Conservation (phyloP, 352 stramenopile genomes). For the Phytophthora ohioensis region DNA sequence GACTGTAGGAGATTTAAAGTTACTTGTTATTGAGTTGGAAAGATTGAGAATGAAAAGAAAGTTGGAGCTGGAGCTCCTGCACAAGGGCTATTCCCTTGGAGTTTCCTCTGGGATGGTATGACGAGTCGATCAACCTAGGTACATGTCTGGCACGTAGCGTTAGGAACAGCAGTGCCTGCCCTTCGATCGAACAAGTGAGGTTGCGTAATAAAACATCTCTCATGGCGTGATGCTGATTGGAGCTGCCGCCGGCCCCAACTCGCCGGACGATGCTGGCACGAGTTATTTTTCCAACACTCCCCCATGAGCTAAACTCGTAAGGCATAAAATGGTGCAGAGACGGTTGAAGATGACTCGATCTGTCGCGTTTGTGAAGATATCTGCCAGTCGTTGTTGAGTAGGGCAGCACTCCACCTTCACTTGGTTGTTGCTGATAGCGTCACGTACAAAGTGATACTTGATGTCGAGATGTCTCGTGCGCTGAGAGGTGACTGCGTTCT, state of each 20-base stretch:
- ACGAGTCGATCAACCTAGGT: background rate
- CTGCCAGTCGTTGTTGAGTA: conserved; percentile 20
- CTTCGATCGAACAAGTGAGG: background rate
- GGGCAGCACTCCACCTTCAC: conserved; percentile 20
- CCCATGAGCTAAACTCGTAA: background rate
- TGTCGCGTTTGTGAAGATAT: conserved; percentile 14
- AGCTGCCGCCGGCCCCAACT: background rate
- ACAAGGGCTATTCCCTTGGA: background rate
- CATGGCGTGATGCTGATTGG: background rate
- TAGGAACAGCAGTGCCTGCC: no score
- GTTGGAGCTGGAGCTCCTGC: background rate
- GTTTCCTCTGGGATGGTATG: background rate
- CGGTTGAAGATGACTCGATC: background rate
- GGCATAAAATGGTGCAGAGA: background rate
- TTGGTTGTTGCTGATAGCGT: conserved; percentile 14
- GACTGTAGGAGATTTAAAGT: no score
- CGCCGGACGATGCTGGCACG: background rate
- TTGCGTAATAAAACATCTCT: background rate
- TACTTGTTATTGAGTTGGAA: background rate
- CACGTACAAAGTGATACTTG: conserved; percentile 22
- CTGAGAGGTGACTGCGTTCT: conserved; percentile 5
- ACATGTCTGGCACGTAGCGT: background rate
- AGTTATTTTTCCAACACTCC: background rate
- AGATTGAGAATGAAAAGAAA: background rate
- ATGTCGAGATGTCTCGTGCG: conserved; percentile 10